Conservation (phyloP, 1,139 yeast genomes). For the Debaryomyces subglobosus region DNA sequence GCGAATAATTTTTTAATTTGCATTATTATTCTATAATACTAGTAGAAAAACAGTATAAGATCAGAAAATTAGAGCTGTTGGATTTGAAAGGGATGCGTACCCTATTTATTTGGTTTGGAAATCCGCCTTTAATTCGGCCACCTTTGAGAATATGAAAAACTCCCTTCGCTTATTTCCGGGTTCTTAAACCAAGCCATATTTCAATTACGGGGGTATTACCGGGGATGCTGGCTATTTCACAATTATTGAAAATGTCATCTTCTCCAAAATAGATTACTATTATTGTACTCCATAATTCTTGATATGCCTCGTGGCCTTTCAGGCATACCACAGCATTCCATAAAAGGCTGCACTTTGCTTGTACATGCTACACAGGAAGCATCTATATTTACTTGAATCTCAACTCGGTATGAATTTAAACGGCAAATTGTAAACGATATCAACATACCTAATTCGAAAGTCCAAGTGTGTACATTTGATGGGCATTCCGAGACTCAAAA, state of each 20-base stretch:
- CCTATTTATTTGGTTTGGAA: conserved; percentile 7
- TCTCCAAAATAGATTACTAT: neutral
- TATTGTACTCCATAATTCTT: neutral
- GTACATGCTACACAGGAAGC: neutral
- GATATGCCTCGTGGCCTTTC: neutral
- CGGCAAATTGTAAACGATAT: neutral
- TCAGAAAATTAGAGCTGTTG: neutral
- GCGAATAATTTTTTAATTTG: conserved; percentile 53
- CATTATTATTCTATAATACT: conserved; percentile 29
- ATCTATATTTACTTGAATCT: neutral
- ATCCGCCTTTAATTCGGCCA: conserved; percentile 6
- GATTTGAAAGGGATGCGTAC: conserved; percentile 3
- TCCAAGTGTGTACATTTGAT: conserved; percentile 5
- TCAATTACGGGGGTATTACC: conserved; percentile 6
- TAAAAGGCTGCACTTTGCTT: neutral
- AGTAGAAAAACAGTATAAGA: neutral
- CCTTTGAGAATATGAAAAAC: neutral
- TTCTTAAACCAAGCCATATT: conserved; percentile 3
- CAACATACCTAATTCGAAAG: conserved; percentile 2
- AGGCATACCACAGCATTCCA: neutral
- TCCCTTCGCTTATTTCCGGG: conserved; percentile 4
- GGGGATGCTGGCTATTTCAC: conserved; percentile 3
- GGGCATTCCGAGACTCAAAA: neutral
- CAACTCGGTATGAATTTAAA: neutral
- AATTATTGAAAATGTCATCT: neutral